Percentiles rank a stretch among this genome's conserved stretches.
phyloP scores from a whole-genome alignment of 169 alveolate species.

The Plasmodium vinckei region DNA sequence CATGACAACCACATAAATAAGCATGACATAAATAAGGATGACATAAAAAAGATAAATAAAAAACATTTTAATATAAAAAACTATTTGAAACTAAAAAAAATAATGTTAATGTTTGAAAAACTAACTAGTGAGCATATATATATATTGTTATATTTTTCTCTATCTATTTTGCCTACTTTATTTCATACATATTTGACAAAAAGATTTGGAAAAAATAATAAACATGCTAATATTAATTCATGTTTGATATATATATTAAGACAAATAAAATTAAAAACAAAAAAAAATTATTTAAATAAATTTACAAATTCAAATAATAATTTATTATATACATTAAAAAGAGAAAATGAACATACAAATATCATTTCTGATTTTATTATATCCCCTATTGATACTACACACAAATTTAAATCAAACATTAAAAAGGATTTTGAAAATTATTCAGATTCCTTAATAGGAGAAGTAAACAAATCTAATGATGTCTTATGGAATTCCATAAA shows the following conservation, averaged over 20 bases:
- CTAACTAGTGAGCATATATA: slow-evolving; percentile 44
- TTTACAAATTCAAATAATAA: not conserved
- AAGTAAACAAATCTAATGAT: too few relatives aligned
- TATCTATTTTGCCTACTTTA: slow-evolving; percentile 32
- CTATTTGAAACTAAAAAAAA: slow-evolving; percentile 32
- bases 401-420: too few relatives aligned
- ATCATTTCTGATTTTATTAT: too few relatives aligned
- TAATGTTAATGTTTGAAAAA: slow-evolving; percentile 20
- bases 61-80: not conserved
- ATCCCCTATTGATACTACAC: too few relatives aligned
- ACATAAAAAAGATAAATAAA: not conserved
- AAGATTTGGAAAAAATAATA: not conserved
- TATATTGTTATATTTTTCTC: slow-evolving; percentile 45
- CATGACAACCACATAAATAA: not conserved
- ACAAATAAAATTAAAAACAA: slow-evolving; percentile 7
- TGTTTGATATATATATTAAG: slow-evolving; percentile 26
- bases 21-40: not conserved
- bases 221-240: slow-evolving; percentile 6
- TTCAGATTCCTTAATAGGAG: too few relatives aligned
- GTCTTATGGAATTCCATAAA: too few relatives aligned
- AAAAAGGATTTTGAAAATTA: too few relatives aligned
- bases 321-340: too few relatives aligned
- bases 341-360: too few relatives aligned
- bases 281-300: not conserved
- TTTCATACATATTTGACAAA: slow-evolving; percentile 44